A percentile compares a stretch with the other conserved stretches of the same genome.
Conservation (phyloP, 352 stramenopile genomes). For the Pythium insidiosum region DNA sequence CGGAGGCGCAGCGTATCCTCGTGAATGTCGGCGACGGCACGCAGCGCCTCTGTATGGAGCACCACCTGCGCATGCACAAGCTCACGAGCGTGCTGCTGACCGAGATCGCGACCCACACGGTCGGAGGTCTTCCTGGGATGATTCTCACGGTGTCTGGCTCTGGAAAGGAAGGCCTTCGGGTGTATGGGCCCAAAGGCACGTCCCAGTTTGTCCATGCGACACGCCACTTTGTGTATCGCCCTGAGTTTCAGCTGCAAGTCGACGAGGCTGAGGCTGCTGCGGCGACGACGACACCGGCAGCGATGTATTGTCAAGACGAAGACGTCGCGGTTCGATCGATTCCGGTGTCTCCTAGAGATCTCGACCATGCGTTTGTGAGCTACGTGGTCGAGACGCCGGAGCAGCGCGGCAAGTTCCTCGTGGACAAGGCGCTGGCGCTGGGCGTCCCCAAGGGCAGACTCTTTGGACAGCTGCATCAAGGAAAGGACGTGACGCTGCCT, state of each 20-base stretch:
- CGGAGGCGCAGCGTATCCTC: slow-evolving; percentile 56
- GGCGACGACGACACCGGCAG: background rate
- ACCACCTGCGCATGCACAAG: slow-evolving; percentile 83
- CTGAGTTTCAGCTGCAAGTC: slow-evolving; percentile 44
- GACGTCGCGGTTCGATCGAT: slow-evolving; percentile 45
- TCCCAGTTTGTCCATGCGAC: slow-evolving; percentile 64
- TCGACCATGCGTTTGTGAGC: slow-evolving; percentile 34
- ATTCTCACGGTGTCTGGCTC: slow-evolving; percentile 85
- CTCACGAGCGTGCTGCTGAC: slow-evolving; percentile 81
- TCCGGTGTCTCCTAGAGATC: slow-evolving; percentile 12
- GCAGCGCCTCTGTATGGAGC: slow-evolving; percentile 89
- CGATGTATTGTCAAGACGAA: slow-evolving; percentile 39
- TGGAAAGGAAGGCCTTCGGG: slow-evolving; percentile 61
- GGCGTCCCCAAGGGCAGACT: slow-evolving; percentile 71
- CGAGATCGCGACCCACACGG: slow-evolving; percentile 61
- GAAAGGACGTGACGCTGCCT: slow-evolving; percentile 63
- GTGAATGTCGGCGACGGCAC: slow-evolving; percentile 88
- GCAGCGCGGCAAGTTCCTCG: slow-evolving; percentile 73
- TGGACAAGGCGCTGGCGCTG: slow-evolving; percentile 54
- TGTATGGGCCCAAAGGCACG: slow-evolving; percentile 68
- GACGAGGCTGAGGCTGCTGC: slow-evolving; percentile 21
- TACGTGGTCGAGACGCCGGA: slow-evolving; percentile 70
- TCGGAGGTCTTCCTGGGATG: slow-evolving; percentile 82
- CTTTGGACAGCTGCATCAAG: slow-evolving; percentile 72
- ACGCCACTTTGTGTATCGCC: slow-evolving; percentile 73